Percentiles rank a stretch among this genome's conserved stretches.
Conservation (phyloP, 257 asterid genomes). For the Rhazya stricta region DNA sequence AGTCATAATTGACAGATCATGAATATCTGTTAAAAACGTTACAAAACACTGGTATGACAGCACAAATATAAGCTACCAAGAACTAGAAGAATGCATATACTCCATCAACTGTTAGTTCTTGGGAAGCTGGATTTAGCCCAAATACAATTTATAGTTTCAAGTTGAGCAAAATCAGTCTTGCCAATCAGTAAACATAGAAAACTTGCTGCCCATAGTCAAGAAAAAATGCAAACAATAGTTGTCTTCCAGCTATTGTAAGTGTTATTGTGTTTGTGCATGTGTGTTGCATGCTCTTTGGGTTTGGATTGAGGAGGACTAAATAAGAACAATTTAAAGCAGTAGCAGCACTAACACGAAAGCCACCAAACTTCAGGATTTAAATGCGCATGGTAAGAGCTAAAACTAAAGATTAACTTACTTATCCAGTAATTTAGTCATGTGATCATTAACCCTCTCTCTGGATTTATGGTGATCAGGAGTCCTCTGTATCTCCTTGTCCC, state of each 20-base stretch:
- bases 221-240: background rate
- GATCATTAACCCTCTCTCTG: constrained; percentile 42
- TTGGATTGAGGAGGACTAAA: background rate
- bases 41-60: background rate
- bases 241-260: background rate
- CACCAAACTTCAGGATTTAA: background rate
- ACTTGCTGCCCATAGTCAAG: background rate
- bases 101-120: background rate
- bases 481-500: constrained; percentile 44
- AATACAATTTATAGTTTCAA: background rate
- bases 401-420: constrained; percentile 32
- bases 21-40: background rate
- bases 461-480: constrained; percentile 37
- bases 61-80: background rate
- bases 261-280: background rate
- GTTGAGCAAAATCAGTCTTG: background rate
- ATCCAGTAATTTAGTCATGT: constrained; percentile 30
- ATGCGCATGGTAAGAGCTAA: constrained; percentile 6
- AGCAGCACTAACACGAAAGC: background rate
- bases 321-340: background rate
- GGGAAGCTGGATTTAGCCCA: background rate
- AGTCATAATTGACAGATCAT: background rate
- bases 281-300: background rate
- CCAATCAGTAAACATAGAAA: background rate
- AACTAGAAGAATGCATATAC: background rate